Conservation (phyloP, 73 alveolate species). For the Uronychia setigera region DNA sequence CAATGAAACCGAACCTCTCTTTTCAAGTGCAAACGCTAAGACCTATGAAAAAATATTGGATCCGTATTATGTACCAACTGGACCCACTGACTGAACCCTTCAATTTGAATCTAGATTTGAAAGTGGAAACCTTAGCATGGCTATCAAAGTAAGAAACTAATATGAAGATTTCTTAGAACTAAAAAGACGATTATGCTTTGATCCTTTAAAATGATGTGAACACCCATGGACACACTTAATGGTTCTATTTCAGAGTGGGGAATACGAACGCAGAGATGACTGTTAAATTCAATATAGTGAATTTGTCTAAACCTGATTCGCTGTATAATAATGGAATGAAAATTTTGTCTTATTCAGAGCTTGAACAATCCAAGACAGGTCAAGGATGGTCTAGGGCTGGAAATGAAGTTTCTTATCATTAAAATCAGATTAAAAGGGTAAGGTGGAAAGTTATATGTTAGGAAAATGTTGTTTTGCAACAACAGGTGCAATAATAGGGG, state of each 20-base stretch:
- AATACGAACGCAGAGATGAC: slow-evolving; percentile 41
- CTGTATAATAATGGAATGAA: slow-evolving; percentile 64
- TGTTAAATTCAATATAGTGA: slow-evolving; percentile 50
- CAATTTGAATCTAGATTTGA: slow-evolving; percentile 88
- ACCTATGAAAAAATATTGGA: background rate
- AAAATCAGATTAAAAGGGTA: slow-evolving; percentile 32
- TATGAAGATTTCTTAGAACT: slow-evolving; percentile 56
- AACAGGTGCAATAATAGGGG: background rate
- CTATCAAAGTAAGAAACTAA: slow-evolving; percentile 38
- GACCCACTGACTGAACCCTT: slow-evolving; percentile 67
- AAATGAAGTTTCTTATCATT: slow-evolving; percentile 35
- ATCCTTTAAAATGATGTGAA: slow-evolving; percentile 85
- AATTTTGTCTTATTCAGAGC: slow-evolving; percentile 28
- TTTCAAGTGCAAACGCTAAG: background rate
- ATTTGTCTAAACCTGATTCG: slow-evolving; percentile 51
- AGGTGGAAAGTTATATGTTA: background rate
- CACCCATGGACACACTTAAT: slow-evolving; percentile 87
- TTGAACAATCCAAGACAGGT: slow-evolving; percentile 36
- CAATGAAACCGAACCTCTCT: background rate
- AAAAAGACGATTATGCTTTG: slow-evolving; percentile 71
- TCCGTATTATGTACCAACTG: slow-evolving; percentile 28
- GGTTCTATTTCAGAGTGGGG: slow-evolving; percentile 86
- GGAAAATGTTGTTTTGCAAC: background rate
- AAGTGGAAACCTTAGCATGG: slow-evolving; percentile 68
- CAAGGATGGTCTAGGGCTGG: slow-evolving; percentile 79